Conservation (phyloP, 176 grass and related monocot genomes). For the Oryza glaberrima region DNA sequence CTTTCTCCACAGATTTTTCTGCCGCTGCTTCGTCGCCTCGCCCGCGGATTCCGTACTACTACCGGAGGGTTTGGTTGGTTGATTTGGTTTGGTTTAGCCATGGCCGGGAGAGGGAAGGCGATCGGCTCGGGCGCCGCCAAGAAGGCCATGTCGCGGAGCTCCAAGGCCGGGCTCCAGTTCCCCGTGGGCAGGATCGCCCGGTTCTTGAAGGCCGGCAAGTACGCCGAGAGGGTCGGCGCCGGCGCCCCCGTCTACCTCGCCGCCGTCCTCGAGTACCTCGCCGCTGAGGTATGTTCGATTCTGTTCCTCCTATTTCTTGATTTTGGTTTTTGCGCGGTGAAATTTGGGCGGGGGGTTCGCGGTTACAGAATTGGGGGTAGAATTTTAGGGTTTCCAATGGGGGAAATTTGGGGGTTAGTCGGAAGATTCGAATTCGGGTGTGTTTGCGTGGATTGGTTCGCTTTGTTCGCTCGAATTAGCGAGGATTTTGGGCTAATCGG, state of each 20-base stretch:
- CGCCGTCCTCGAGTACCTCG: conserved; percentile 94
- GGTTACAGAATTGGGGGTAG: neutral
- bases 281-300: conserved; percentile 66
- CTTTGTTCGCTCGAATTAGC: neutral
- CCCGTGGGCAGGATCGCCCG: conserved; percentile 90
- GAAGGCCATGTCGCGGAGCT: conserved; percentile 86
- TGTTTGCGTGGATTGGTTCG: neutral
- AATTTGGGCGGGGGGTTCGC: neutral
- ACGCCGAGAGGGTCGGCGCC: conserved; percentile 94
- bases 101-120: conserved; percentile 96
- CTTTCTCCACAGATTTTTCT: neutral
- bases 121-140: conserved; percentile 76
- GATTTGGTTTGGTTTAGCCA: neutral
- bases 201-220: conserved; percentile 97
- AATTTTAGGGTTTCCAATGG: neutral
- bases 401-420: neutral
- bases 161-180: conserved; percentile 98
- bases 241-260: conserved; percentile 96
- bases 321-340: neutral
- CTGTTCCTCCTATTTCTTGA: neutral
- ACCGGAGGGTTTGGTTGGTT: no score
- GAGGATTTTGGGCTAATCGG: neutral
- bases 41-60: neutral
- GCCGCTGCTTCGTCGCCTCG: neutral
- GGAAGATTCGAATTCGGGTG: rapidly evolving